These are phyloP conservation scores for Peronosclerospora sorghi DNA, from an alignment of 352 stramenopile species.

Conservation along the genomic window DNA sequence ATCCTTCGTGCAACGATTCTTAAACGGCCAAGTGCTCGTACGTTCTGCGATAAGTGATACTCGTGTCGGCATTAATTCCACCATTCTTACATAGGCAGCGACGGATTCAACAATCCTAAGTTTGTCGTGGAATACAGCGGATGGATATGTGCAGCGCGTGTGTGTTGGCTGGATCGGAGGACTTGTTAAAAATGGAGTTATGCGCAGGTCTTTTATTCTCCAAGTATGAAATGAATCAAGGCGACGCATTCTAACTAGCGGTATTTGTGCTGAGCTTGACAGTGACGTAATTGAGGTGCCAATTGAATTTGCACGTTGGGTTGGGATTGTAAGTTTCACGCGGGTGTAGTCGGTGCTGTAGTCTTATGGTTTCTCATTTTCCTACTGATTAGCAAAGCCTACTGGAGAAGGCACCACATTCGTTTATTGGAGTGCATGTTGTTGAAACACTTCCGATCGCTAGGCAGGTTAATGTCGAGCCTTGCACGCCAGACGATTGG, in stretches of 20 bases:
- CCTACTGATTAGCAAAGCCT: conserved; percentile 36
- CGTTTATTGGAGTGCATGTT: conserved; percentile 61
- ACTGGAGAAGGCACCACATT: conserved; percentile 39
- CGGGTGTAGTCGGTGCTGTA: neutral
- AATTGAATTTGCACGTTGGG: conserved; percentile 66
- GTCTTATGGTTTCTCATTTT: neutral
- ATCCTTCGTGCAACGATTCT: conserved; percentile 53
- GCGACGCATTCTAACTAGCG: neutral
- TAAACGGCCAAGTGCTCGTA: conserved; percentile 29
- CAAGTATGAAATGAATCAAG: neutral
- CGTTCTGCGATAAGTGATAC: neutral
- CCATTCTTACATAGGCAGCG: conserved; percentile 11
- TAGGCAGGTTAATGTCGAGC: conserved; percentile 71
- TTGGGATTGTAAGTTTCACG: conserved; percentile 49
- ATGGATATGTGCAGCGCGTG: conserved; percentile 70
- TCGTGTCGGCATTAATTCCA: neutral
- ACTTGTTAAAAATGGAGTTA: conserved; percentile 29
- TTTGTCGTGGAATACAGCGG: conserved; percentile 65
- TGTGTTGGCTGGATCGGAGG: conserved; percentile 63
- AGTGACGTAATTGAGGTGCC: conserved; percentile 81
- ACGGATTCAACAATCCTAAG: conserved; percentile 52
- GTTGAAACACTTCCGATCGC: conserved; percentile 62
- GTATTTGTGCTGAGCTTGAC: neutral
- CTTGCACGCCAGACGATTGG: conserved; percentile 81
- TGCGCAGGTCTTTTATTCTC: conserved; percentile 31